A percentile compares a stretch with the other conserved stretches of the same genome.
Evolutionary conservation across 148 eudicot species (phyloP).

Genomic region (Dianthus caryophyllus): DNA sequence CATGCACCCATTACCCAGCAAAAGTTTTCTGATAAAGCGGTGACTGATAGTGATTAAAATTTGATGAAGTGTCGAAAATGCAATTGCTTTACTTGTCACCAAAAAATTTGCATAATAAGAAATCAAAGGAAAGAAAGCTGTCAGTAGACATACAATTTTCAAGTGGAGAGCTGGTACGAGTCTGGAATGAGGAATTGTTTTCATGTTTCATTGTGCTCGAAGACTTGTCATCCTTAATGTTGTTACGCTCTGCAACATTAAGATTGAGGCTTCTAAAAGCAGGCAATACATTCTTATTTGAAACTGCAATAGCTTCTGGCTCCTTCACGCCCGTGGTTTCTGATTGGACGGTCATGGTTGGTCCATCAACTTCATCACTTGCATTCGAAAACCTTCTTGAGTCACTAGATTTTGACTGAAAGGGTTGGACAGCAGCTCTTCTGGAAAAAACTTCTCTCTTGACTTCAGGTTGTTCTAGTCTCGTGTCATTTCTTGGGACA

Average conservation of each 20-base stretch:
- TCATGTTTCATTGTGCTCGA: conserved; percentile 39
- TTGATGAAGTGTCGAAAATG: not conserved
- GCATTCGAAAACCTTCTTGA: conserved; percentile 42
- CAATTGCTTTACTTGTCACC: not conserved
- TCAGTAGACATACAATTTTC: conserved; percentile 59
- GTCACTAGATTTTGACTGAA: conserved; percentile 52
- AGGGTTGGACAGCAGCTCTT: conserved; percentile 45
- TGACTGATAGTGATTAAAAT: not conserved
- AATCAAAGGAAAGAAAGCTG: not conserved
- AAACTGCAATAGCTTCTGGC: conserved; percentile 34
- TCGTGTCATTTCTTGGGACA: conserved; percentile 71
- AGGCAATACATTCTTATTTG: conserved; percentile 40
- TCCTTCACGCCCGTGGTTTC: conserved; percentile 39
- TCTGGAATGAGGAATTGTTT: conserved; percentile 40
- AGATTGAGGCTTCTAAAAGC: conserved; percentile 40
- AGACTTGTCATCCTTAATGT: conserved; percentile 46
- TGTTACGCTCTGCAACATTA: conserved; percentile 44
- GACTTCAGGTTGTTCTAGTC: conserved; percentile 62
- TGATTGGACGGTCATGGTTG: conserved; percentile 33
- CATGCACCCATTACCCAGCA: not conserved
- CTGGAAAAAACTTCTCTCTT: conserved; percentile 58
- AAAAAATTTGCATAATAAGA: not conserved
- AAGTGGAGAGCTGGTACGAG: conserved; percentile 40
- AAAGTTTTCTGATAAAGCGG: not conserved
- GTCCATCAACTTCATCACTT: conserved; percentile 56